These are phyloP conservation scores for Papiliotrema terrestris DNA, from an alignment of 1,284 basidiomycete species.

Conservation along the genomic window DNA sequence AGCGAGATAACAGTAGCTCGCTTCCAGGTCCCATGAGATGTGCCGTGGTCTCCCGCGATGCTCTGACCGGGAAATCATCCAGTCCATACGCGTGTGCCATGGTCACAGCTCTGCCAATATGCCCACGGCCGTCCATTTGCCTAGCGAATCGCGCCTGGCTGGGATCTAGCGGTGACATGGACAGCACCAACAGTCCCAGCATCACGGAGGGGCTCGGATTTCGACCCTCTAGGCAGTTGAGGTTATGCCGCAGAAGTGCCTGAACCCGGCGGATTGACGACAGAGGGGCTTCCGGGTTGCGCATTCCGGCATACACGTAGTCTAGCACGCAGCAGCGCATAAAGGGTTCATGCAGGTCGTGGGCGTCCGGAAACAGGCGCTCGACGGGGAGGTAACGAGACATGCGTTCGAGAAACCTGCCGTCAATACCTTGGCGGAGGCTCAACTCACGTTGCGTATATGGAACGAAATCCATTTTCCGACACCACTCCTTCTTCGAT, in stretches of 20 bases:
- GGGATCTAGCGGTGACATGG: not conserved
- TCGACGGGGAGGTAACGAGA: not conserved
- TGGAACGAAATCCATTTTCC: not conserved
- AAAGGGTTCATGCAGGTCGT: not conserved
- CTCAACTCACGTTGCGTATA: not conserved
- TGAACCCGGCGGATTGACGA: not conserved
- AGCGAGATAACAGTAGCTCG: not conserved
- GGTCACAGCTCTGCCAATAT: not conserved
- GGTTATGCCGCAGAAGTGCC: too few species aligned
- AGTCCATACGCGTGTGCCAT: not conserved
- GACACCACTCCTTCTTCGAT: not conserved
- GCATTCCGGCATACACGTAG: not conserved
- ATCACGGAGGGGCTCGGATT: not conserved
- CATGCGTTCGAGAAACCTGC: not conserved
- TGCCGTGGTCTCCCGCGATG: not conserved
- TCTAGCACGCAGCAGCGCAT: not conserved
- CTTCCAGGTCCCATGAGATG: not conserved
- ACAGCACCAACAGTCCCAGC: not conserved
- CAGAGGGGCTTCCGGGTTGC: not conserved
- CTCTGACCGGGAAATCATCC: not conserved
- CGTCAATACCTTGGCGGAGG: not conserved
- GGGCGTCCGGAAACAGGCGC: not conserved
- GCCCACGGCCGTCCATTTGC: not conserved
- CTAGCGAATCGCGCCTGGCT: not conserved
- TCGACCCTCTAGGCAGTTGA: not conserved